Evolutionary conservation across 208 protist species (phyloP), one percentile per base, ranked within the genome.

Genomic region (Wallacemonas sp.): DNA sequence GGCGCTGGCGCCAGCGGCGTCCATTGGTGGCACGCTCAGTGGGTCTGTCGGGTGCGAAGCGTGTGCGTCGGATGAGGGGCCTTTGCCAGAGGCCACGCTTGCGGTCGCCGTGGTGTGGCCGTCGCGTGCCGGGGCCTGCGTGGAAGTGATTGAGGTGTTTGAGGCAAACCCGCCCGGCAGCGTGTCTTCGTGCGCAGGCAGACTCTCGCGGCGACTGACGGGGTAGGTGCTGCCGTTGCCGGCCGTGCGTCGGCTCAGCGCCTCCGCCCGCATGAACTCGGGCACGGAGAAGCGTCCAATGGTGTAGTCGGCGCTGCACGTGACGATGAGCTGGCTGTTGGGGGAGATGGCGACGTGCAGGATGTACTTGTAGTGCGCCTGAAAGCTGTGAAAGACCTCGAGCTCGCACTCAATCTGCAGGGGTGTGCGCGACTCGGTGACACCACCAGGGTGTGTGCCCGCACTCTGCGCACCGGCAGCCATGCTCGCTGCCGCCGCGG

Each of bases 281-380:
- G 89, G 89, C 26, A 95, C 63, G 15, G 76, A 1, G 67, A 82
- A 92, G 24, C 85, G 75, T 6, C 89, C 89, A 10, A 95, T 61
- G 4, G 85, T 90, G 81, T 95, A 92, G 48, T 95, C 89, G 15
- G 85, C 89, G 42, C 85, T 84, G 68, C 85, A 95, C 13, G 89
- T 95, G 21, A 90, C 68, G 17, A 95, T 63, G 15, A 91, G 50
- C 57, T 86, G 68, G 19, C 62, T 58, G 55, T 81, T 83, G 19
- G 82, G 85, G 0, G 83, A 83, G 22, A 95, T 92, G n/a, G 81
- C 68, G 21, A 91, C 84, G 26, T 85, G 85, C 15, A 95, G 75
- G 41, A 95, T 91, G 74, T 95, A 95, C 71, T 95, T 95, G 77
- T 92, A 89, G 62, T 95, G 89, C 30, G 88, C 83, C 73, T 91